phyloP scores from a whole-genome alignment of 768 basidiomycete genomes.

The Agrocybe chaxingu region DNA sequence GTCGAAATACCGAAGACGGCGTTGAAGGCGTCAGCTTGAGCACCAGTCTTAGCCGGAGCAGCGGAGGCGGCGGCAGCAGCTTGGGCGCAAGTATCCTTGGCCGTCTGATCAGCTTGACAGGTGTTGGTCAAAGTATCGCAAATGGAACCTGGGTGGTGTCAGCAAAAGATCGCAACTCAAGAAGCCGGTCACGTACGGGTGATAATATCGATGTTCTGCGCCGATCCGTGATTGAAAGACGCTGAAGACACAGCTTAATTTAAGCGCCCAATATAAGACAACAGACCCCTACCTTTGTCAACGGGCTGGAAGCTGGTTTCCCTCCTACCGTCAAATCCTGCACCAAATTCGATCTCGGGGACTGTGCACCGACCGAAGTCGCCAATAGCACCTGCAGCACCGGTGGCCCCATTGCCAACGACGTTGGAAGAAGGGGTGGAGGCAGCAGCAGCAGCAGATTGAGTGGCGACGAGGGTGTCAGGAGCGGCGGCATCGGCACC shows the following conservation, averaged over 20 bases:
- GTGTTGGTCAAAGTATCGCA: slow-evolving; percentile 53
- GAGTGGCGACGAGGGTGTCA: slow-evolving; percentile 11
- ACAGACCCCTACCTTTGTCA: slow-evolving; percentile 34
- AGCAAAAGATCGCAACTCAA: neutral
- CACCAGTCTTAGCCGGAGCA: slow-evolving; percentile 40
- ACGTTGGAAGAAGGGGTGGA: slow-evolving; percentile 14
- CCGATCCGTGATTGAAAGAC: slow-evolving; percentile 55
- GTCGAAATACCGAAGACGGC: slow-evolving; percentile 51
- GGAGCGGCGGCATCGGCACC: slow-evolving; percentile 23
- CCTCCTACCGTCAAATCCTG: slow-evolving; percentile 50
- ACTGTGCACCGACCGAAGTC: slow-evolving; percentile 52
- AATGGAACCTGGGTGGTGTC: slow-evolving; percentile 33
- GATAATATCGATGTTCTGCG: slow-evolving; percentile 59
- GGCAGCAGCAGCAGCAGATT: slow-evolving; percentile 13
- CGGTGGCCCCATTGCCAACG: slow-evolving; percentile 1
- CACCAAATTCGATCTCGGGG: slow-evolving; percentile 53
- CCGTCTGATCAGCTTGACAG: slow-evolving; percentile 52
- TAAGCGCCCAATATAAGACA: neutral
- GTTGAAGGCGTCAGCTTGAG: slow-evolving; percentile 64
- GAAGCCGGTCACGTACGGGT: slow-evolving; percentile 30
- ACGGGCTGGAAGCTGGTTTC: slow-evolving; percentile 55
- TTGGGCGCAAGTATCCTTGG: slow-evolving; percentile 43
- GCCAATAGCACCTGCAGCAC: slow-evolving; percentile 25
- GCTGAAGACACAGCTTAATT: slow-evolving; percentile 19
- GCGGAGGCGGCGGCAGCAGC: slow-evolving; percentile 41